phyloP scores from a whole-genome alignment of 2,329 filamentous ascomycete species.

The Teratosphaeria nubilosa region DNA sequence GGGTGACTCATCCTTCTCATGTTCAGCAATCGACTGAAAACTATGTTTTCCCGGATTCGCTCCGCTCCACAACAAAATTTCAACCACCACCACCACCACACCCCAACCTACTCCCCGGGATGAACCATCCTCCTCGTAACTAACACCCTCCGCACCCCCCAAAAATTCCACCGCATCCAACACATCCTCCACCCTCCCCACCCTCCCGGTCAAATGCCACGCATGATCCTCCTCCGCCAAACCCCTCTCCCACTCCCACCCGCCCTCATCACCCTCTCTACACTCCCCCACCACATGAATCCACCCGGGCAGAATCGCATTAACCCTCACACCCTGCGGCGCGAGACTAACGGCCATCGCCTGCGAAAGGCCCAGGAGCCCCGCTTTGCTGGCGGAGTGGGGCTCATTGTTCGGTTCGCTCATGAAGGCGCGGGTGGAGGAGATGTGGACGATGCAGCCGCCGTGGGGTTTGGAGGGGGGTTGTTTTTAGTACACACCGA shows the following conservation, averaged over 20 bases:
- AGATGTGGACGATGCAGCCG: slow-evolving; percentile 36
- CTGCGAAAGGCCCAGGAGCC: slow-evolving; percentile 41
- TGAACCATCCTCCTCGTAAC: slow-evolving; percentile 37
- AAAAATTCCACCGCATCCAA: slow-evolving; percentile 32
- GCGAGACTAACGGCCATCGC: slow-evolving; percentile 39
- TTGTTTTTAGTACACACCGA: too few species aligned
- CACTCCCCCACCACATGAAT: slow-evolving; percentile 40
- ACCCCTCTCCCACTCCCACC: slow-evolving; percentile 36
- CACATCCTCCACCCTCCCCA: slow-evolving; percentile 42
- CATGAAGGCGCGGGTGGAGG: slow-evolving; percentile 41
- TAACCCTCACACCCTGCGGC: slow-evolving; percentile 36
- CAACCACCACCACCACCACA: too few species aligned
- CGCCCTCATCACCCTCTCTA: slow-evolving; percentile 31
- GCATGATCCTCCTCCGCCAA: slow-evolving; percentile 35
- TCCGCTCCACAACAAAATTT: too few species aligned
- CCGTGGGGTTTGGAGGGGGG: slow-evolving; percentile 6
- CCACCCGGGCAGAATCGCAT: slow-evolving; percentile 43
- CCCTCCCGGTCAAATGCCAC: slow-evolving; percentile 43
- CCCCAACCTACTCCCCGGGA: slow-evolving; percentile 20
- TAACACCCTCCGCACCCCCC: slow-evolving; percentile 31
- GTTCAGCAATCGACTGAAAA: too few species aligned
- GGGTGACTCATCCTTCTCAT: too few species aligned
- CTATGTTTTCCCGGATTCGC: too few species aligned
- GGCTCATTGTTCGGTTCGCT: slow-evolving; percentile 41
- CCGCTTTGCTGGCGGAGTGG: slow-evolving; percentile 42